Conservation (phyloP, 2,329 filamentous ascomycete genomes). For the Knufia petricola region DNA sequence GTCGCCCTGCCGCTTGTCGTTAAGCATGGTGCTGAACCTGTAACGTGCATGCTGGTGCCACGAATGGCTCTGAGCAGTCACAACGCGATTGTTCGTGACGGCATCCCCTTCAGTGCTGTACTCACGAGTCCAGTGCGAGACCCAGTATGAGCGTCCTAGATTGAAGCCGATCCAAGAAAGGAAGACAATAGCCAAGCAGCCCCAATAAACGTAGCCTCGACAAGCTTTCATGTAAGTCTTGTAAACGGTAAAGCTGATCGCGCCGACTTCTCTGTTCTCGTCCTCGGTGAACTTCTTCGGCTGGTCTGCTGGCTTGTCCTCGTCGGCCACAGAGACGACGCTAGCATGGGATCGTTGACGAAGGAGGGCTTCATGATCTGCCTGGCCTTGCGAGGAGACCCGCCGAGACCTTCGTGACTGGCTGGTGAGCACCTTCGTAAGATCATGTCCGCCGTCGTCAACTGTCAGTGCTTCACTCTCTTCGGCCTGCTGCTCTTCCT, state of each 20-base stretch:
- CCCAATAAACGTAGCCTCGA: slow-evolving; percentile 42
- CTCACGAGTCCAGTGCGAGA: slow-evolving; percentile 37
- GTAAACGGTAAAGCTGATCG: slow-evolving; percentile 60
- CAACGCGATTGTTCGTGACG: not conserved
- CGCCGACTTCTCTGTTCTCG: slow-evolving; percentile 61
- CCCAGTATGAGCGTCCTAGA: slow-evolving; percentile 35
- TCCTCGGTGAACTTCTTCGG: slow-evolving; percentile 68
- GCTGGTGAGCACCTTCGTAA: slow-evolving; percentile 32
- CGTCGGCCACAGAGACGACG: slow-evolving; percentile 12
- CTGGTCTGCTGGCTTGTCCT: slow-evolving; percentile 31
- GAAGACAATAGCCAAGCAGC: slow-evolving; percentile 18
- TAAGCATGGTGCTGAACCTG: slow-evolving; percentile 12
- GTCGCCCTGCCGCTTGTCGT: not conserved
- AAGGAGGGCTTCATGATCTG: slow-evolving; percentile 9
- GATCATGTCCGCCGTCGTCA: slow-evolving; percentile 30
- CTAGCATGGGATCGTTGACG: slow-evolving; percentile 7
- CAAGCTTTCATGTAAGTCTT: slow-evolving; percentile 55
- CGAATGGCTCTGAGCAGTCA: slow-evolving; percentile 1
- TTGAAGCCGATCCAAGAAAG: slow-evolving; percentile 17
- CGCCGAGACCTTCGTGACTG: slow-evolving; percentile 18
- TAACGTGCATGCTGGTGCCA: slow-evolving; percentile 14
- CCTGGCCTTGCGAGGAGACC: slow-evolving; percentile 14
- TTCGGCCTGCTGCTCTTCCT: slow-evolving; percentile 26
- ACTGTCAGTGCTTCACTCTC: slow-evolving; percentile 25
- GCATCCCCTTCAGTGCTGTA: slow-evolving; percentile 24